Conservation (phyloP, 805 yeast species). For the Phaffomyces opuntiae region DNA sequence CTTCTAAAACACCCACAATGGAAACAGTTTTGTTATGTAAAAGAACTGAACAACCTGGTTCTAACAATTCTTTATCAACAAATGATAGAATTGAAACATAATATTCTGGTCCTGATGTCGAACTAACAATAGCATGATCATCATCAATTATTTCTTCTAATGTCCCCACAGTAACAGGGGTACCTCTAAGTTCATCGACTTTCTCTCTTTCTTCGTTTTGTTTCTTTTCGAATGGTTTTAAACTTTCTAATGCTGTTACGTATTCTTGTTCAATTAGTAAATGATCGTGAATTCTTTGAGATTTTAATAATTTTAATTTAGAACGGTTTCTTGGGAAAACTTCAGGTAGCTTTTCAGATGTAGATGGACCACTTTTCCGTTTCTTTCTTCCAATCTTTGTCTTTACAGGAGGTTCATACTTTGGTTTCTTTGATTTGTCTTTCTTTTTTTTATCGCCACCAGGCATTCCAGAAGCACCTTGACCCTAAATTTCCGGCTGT, state of each 20-base stretch:
- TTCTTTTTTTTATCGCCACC: conserved; percentile 49
- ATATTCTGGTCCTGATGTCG: conserved; percentile 94
- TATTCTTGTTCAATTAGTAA: conserved; percentile 90
- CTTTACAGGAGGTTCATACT: conserved; percentile 97
- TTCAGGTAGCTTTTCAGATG: conserved; percentile 75
- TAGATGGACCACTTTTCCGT: conserved; percentile 84
- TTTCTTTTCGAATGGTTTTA: conserved; percentile 94
- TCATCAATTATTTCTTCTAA: conserved; percentile 96
- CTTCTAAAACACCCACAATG: conserved; percentile 96
- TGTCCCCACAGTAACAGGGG: conserved; percentile 94
- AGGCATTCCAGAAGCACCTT: conserved; percentile 44
- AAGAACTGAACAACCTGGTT: conserved; percentile 95
- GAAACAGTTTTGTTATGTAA: conserved; percentile 94
- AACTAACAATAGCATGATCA: conserved; percentile 96
- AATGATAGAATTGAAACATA: conserved; percentile 93
- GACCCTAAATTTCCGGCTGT: conserved; percentile 33
- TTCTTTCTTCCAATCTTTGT: conserved; percentile 89
- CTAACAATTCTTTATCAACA: conserved; percentile 92
- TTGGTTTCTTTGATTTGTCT: conserved; percentile 81
- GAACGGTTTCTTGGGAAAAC: conserved; percentile 93
- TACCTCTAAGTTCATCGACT: conserved; percentile 91
- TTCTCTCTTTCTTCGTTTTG: conserved; percentile 94
- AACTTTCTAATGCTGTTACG: conserved; percentile 87
- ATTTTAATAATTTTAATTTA: conserved; percentile 78
- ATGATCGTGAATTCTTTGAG: conserved; percentile 96